Base-by-base conservation (phyloP, 192 early-diverging fungal species). In the Umbelopsis sp. region DNA sequence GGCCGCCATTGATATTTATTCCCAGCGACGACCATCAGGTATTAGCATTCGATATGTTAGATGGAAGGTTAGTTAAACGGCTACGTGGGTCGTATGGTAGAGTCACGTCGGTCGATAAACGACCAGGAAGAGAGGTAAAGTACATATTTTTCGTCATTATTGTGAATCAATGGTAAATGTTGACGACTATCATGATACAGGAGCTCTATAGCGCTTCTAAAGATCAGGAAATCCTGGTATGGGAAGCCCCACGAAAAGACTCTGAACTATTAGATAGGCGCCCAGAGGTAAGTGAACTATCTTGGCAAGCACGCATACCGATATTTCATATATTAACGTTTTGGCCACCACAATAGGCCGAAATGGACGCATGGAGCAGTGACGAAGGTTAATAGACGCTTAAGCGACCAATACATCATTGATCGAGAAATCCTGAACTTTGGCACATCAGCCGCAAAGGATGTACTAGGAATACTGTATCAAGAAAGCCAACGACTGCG, bases 31-130 rank as follows among this genome's bases (percentile, higher is more conserved):
- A 83, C 71, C 73, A 80, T 29, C 77, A 80, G 14, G 83, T 92
- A 20, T 68, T 88, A 8, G 82, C 87, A 29, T 86, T 87, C 70
- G 87, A 90, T 22, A 20, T 92, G 50, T 75, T 79, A 34, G 80
- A 78, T 1, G 94, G 93, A 0, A 56, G 77, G 29, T 74, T 84
- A 11, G 68, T 89, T 2, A 84, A 83, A 51, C 71, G 75, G 29
- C 79, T 96, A 24, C 76, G 79, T 41, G 89, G 90, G 8, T 87
- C 92, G 38, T 86, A 88, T 83, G 88, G 85, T 3, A 66, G 87
- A 24, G 74, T 85, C 20, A 81, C 80, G 1, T 91, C 91, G 65
- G 82, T 89, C 14, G 85, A 79, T 7, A 87, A 88, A 80, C 52
- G 93, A 36, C 54, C 79, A 26, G 69, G 73, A 16, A 75, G 71